phyloP scores from a whole-genome alignment of 2,329 filamentous ascomycete species.

The Verticillium dahliae region DNA sequence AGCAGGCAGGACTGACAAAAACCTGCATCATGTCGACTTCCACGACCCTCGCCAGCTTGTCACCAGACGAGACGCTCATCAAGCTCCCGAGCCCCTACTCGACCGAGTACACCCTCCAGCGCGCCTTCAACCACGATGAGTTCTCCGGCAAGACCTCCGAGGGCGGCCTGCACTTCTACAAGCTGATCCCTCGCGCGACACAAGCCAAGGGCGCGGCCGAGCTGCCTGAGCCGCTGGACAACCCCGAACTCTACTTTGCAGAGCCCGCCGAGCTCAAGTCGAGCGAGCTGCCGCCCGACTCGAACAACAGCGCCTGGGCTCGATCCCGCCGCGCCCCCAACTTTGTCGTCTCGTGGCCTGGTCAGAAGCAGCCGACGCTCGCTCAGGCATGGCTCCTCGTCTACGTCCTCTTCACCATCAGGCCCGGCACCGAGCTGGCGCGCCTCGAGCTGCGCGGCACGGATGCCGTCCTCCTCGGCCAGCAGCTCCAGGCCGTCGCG shows the following conservation, averaged over 20 bases:
- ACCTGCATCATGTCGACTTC: conserved; percentile 14
- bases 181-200: conserved; percentile 22
- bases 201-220: conserved; percentile 18
- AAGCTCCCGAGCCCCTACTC: conserved; percentile 45
- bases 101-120: conserved; percentile 35
- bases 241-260: conserved; percentile 33
- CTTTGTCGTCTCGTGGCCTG: conserved; percentile 37
- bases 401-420: conserved; percentile 45
- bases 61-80: conserved; percentile 30
- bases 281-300: conserved; percentile 38
- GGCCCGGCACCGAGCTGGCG: conserved; percentile 39
- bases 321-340: conserved; percentile 47
- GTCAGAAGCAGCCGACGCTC: conserved; percentile 31
- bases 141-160: conserved; percentile 10
- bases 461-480: conserved; percentile 23
- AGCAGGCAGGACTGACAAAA: not conserved
- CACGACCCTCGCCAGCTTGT: conserved; percentile 18
- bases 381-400: conserved; percentile 47
- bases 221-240: conserved; percentile 24
- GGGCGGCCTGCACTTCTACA: conserved; percentile 22
- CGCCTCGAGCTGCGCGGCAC: conserved; percentile 37
- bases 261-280: conserved; percentile 41
- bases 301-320: conserved; percentile 51
- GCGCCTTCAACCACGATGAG: conserved; percentile 16
- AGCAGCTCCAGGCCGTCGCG: conserved; percentile 37